Evolutionary conservation across 2,329 filamentous ascomycete species (phyloP).

Genomic region (Fusarium irregulare): DNA sequence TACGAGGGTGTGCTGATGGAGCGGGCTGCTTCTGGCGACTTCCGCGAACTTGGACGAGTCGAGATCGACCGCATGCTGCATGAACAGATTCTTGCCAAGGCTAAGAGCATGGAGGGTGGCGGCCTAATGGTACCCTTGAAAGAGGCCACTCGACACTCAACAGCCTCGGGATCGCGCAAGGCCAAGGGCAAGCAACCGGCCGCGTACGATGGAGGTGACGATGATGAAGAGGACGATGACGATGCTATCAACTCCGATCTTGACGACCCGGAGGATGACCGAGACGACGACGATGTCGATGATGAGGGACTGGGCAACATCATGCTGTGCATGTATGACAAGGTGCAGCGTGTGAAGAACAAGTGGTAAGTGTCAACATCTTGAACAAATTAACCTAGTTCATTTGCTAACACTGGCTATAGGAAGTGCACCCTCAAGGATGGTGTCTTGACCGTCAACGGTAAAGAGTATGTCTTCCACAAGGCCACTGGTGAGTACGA

Average conservation of each 20-base stretch:
- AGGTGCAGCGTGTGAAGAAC: constrained; percentile 98
- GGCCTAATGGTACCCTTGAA: constrained; percentile 79
- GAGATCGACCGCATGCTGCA: constrained; percentile 78
- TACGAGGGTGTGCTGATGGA: constrained; percentile 70
- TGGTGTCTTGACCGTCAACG: constrained; percentile 90
- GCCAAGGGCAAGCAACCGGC: constrained; percentile 52
- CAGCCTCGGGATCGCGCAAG: constrained; percentile 26
- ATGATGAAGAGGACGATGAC: constrained; percentile 75
- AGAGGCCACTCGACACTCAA: constrained; percentile 58
- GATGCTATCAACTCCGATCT: constrained; percentile 99
- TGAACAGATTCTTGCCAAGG: constrained; percentile 72
- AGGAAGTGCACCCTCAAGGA: constrained; percentile 99
- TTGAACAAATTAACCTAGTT: background rate
- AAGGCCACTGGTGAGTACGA: constrained; percentile 98
- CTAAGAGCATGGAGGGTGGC: constrained; percentile 77
- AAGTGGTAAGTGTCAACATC: constrained; percentile 73
- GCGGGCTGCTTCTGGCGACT: constrained; percentile 64
- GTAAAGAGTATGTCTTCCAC: constrained; percentile 97
- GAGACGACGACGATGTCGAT: constrained; percentile 86
- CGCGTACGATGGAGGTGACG: constrained; percentile 72
- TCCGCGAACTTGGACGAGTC: constrained; percentile 66
- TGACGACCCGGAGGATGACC: constrained; percentile 90
- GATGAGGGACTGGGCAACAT: constrained; percentile 87
- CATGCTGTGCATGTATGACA: constrained; percentile 99
- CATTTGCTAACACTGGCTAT: constrained; percentile 22